A percentile compares a stretch with the other conserved stretches of the same genome.
Evolutionary conservation across 2,329 filamentous ascomycete species (phyloP).

Genomic region (Drechslera avenae): DNA sequence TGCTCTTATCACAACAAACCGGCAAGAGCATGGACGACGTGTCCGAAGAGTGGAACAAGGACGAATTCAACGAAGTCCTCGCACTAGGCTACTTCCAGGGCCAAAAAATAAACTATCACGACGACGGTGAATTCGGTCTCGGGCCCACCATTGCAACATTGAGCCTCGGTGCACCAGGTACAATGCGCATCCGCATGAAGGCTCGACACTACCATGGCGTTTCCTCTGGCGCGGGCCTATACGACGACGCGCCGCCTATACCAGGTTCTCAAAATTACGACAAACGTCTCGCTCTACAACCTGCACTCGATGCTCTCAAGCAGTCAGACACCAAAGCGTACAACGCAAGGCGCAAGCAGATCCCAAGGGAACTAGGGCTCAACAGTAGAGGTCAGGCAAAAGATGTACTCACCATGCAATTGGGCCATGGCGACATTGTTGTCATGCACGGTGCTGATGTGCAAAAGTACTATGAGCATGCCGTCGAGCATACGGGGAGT

Average conservation of each 20-base stretch:
- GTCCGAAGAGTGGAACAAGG: constrained; percentile 15
- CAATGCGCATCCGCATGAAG: constrained; percentile 66
- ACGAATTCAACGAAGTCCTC: constrained; percentile 67
- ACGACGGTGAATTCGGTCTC: constrained; percentile 68
- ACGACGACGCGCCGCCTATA: constrained; percentile 38
- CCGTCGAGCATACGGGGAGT: constrained; percentile 57
- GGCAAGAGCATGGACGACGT: constrained; percentile 16
- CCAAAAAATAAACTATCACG: constrained; percentile 66
- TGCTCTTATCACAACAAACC: constrained; percentile 43
- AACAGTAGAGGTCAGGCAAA: constrained; percentile 36
- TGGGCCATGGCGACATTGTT: constrained; percentile 68
- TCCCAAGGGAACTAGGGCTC: constrained; percentile 48
- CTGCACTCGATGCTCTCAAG: constrained; percentile 34
- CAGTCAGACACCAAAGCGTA: constrained; percentile 26
- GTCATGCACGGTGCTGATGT: constrained; percentile 66
- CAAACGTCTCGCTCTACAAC: constrained; percentile 40
- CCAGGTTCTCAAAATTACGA: constrained; percentile 43
- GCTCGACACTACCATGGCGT: constrained; percentile 52
- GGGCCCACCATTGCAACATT: constrained; percentile 66
- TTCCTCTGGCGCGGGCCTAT: constrained; percentile 35
- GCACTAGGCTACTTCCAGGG: constrained; percentile 66
- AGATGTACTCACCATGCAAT: constrained; percentile 52
- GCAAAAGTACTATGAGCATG: constrained; percentile 66
- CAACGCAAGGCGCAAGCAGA: constrained; percentile 31
- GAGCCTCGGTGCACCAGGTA: constrained; percentile 63